Evolutionary conservation across 2,329 filamentous ascomycete species (phyloP).

Genomic region (Pestalotiopsis sp.): DNA sequence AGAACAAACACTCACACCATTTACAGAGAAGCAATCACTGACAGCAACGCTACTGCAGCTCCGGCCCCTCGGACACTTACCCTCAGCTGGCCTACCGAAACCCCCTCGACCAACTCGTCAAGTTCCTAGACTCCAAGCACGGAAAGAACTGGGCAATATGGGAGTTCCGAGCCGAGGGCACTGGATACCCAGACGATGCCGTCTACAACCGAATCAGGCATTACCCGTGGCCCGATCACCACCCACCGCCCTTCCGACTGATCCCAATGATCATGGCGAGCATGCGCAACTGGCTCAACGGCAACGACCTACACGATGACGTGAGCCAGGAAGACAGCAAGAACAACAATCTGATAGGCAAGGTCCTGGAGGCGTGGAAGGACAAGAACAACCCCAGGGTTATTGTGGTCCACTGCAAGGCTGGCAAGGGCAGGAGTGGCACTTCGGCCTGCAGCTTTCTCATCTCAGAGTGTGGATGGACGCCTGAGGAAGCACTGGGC

Average conservation of each 20-base stretch:
- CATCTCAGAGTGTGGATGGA: conserved; percentile 78
- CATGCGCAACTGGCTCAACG: conserved; percentile 86
- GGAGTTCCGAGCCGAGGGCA: conserved; percentile 97
- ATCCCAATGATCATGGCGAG: conserved; percentile 88
- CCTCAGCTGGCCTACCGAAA: conserved; percentile 93
- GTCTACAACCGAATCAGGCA: conserved; percentile 86
- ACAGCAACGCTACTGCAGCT: conserved; percentile 60
- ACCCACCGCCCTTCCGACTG: conserved; percentile 89
- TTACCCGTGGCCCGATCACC: conserved; percentile 96
- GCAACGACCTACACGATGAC: conserved; percentile 43
- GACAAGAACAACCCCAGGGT: conserved; percentile 57
- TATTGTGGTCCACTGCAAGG: conserved; percentile 94
- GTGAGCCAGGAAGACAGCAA: conserved; percentile 18
- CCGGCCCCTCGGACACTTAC: conserved; percentile 86
- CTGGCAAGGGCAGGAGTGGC: conserved; percentile 91
- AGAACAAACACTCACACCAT: neutral
- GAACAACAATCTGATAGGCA: conserved; percentile 22
- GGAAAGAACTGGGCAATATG: conserved; percentile 88
- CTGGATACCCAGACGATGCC: conserved; percentile 88
- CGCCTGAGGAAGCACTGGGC: conserved; percentile 52
- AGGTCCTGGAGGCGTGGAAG: conserved; percentile 32
- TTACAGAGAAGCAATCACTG: neutral
- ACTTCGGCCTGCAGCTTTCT: conserved; percentile 87
- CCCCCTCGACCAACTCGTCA: conserved; percentile 82
- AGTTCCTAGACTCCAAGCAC: conserved; percentile 86